Base-by-base conservation (phyloP, 768 basidiomycete species). In the Cystofilobasidium bisporidii region DNA sequence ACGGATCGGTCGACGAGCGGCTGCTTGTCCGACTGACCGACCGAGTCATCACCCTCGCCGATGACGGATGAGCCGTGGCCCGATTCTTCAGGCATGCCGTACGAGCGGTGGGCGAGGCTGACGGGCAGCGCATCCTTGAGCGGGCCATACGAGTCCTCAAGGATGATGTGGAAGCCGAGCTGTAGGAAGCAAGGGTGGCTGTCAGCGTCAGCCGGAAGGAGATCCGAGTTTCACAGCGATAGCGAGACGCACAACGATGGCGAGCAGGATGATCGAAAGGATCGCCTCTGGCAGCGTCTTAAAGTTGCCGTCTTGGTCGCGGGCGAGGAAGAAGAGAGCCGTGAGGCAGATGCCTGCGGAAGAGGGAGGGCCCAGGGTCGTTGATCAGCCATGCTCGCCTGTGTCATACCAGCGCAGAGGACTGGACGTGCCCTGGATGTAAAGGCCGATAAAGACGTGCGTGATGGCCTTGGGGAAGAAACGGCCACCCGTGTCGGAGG, bases 391-490 rank as follows among this genome's bases (percentile, higher is more conserved):
- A n/a, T n/a, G n/a, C n/a, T n/a, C n/a, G n/a, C n/a, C n/a, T n/a
- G n/a, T n/a, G n/a, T n/a, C n/a, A n/a, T n/a, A n/a, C n/a, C n/a
- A n/a, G n/a, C n/a, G n/a, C n/a, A 10, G 53, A 24, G 24, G 36
- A 47, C 3, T n/a, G 47, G 22, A 30, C 56, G 20, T 4, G 75
- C 96, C 86, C 75, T 93, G 84, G 56, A 99, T 82, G 75, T 99
- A 99, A 75, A 98, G 73, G 3, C 94, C 96, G 26, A 92, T 90
- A 71, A 98, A 97, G 36, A 94, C 74, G 74, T 98, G 96, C 59
- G 89, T 85, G 32, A 98, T 84, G 6, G 96, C 94, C 77, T 86
- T 89, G 28, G 93, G 93, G 82, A 91, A 98, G 81, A 96, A 98
- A 59, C 89, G 75, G 0, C 96, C 96, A 43, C 94, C 94, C 0